Conservation (phyloP, 768 basidiomycete species). For the Daedaleopsis sinensis region DNA sequence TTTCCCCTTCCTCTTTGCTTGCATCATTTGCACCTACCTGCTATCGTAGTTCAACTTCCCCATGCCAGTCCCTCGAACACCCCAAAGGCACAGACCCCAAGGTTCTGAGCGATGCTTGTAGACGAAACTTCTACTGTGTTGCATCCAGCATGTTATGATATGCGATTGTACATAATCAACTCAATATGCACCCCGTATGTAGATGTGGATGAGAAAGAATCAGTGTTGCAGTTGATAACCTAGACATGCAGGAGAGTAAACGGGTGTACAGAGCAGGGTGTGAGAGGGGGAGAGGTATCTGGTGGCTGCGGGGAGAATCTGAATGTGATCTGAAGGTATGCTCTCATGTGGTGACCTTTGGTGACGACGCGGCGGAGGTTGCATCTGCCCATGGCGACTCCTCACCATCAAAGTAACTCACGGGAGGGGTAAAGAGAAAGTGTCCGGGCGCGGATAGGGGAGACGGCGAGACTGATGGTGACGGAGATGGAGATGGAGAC, state of each 20-base stretch:
- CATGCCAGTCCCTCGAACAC: background rate
- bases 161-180: slow-evolving; percentile 19
- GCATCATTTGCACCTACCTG: background rate
- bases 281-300: background rate
- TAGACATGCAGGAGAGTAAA: background rate
- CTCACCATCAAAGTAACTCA: slow-evolving; percentile 29
- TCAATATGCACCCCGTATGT: slow-evolving; percentile 10
- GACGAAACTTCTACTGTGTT: background rate
- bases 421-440: slow-evolving; percentile 18
- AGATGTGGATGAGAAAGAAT: slow-evolving; percentile 2
- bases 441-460: slow-evolving; percentile 22
- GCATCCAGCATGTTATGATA: slow-evolving; percentile 17
- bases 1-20: background rate
- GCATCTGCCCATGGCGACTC: slow-evolving; percentile 34
- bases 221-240: background rate
- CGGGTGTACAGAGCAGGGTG: background rate
- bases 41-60: background rate
- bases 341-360: slow-evolving; percentile 14
- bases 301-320: background rate
- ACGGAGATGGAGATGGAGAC: slow-evolving; percentile 15
- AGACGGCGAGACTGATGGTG: slow-evolving; percentile 23
- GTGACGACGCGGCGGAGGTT: slow-evolving; percentile 18
- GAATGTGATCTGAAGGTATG: background rate
- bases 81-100: background rate
- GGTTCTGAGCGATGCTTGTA: background rate